phyloP scores from a whole-genome alignment of 2,329 filamentous ascomycete species.

The Chaetothyriales sp. region DNA sequence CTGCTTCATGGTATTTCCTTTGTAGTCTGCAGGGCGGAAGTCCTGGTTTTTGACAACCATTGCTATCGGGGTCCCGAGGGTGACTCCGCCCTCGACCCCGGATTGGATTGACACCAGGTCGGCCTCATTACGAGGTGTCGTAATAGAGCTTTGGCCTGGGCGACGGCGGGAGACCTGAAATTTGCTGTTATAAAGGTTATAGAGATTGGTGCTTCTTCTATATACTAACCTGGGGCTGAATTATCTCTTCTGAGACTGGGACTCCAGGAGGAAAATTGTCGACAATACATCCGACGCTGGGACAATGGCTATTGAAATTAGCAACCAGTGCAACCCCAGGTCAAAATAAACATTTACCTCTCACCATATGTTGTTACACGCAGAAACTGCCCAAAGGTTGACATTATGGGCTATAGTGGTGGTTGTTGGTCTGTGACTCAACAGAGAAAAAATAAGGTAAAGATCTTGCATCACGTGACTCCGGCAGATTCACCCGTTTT shows the following conservation, averaged over 20 bases:
- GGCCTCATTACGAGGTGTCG: slow-evolving; percentile 84
- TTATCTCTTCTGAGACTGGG: slow-evolving; percentile 67
- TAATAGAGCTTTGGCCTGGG: slow-evolving; percentile 77
- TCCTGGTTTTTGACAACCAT: slow-evolving; percentile 84
- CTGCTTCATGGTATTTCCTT: slow-evolving; percentile 66
- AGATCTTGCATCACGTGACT: not conserved
- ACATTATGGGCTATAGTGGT: slow-evolving; percentile 42
- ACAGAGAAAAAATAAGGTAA: not conserved
- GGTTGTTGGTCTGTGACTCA: not conserved
- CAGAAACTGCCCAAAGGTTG: slow-evolving; percentile 73
- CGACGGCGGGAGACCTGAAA: slow-evolving; percentile 45
- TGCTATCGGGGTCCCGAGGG: slow-evolving; percentile 78
- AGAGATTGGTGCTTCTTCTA: not conserved
- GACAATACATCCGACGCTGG: slow-evolving; percentile 85
- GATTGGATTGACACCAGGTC: slow-evolving; percentile 86
- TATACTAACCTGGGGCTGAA: slow-evolving; percentile 74
- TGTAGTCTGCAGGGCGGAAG: slow-evolving; percentile 83
- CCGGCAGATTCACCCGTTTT: not conserved
- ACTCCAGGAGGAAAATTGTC: slow-evolving; percentile 84
- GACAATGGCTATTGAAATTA: slow-evolving; percentile 46
- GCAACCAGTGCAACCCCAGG: not conserved
- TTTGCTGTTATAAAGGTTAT: not conserved
- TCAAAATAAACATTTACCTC: slow-evolving; percentile 29
- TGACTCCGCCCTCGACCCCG: slow-evolving; percentile 77
- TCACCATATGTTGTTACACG: slow-evolving; percentile 73